phyloP scores from a whole-genome alignment of 495 filamentous ascomycete species.

The Daldinia decipiens region DNA sequence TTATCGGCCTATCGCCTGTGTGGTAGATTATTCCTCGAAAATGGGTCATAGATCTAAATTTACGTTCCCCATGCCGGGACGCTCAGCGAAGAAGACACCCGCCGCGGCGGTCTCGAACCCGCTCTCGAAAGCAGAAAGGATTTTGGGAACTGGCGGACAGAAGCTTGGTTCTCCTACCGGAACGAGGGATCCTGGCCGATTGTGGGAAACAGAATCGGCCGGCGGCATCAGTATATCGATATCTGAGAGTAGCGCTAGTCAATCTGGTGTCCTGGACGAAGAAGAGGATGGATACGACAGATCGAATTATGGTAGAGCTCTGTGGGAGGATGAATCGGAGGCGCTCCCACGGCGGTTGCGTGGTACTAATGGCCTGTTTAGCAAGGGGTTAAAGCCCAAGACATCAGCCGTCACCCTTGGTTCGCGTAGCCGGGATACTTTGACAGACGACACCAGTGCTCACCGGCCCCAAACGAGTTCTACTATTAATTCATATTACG shows the following conservation, averaged over 20 bases:
- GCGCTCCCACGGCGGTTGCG: conserved; percentile 52
- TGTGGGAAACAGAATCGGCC: conserved; percentile 58
- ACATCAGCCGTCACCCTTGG: conserved; percentile 38
- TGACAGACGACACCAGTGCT: conserved; percentile 52
- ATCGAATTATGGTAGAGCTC: conserved; percentile 35
- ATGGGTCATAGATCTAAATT: conserved; percentile 65
- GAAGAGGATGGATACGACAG: conserved; percentile 28
- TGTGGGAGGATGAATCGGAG: conserved; percentile 62
- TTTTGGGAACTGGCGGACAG: conserved; percentile 54
- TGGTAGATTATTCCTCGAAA: conserved; percentile 14
- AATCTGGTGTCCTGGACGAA: conserved; percentile 32
- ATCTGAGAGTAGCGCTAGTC: conserved; percentile 56
- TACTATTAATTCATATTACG: conserved; percentile 63
- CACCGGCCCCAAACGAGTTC: conserved; percentile 60
- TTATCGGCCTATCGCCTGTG: conserved; percentile 8
- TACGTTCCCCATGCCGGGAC: conserved; percentile 62
- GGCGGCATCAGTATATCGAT: conserved; percentile 62
- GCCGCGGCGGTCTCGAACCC: conserved; percentile 37
- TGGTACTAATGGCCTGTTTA: conserved; percentile 21
- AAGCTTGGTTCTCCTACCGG: conserved; percentile 43
- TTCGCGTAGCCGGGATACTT: conserved; percentile 40
- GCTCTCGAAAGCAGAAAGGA: conserved; percentile 58
- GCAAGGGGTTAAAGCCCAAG: conserved; percentile 34
- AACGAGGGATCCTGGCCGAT: conserved; percentile 38
- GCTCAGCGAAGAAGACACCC: conserved; percentile 51